phyloP scores from a whole-genome alignment of 495 filamentous ascomycete genomes.

The Articulospora tetracladia region DNA sequence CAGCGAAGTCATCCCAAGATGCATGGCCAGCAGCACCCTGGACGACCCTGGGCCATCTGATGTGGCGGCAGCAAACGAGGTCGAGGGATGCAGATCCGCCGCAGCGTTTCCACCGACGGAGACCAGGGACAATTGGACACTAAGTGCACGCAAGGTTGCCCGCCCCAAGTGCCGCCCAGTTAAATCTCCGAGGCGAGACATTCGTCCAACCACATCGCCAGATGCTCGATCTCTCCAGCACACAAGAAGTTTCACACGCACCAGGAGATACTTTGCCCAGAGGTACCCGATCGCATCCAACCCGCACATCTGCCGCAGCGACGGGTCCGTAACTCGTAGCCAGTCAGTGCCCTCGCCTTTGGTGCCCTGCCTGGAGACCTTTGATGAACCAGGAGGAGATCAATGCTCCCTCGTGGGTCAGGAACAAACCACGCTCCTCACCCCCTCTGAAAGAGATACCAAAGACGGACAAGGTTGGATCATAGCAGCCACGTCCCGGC shows the following conservation, averaged over 20 bases:
- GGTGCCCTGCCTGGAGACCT: neutral
- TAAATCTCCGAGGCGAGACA: constrained; percentile 12
- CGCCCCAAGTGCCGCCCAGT: neutral
- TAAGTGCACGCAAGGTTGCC: neutral
- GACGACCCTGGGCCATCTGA: neutral
- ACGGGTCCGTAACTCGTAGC: neutral
- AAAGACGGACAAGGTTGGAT: neutral
- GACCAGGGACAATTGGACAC: neutral
- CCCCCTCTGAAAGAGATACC: neutral
- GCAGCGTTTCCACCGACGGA: neutral
- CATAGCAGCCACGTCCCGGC: neutral
- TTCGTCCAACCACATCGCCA: constrained; percentile 5
- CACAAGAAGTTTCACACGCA: constrained; percentile 12
- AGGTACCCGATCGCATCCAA: neutral
- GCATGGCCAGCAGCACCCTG: neutral
- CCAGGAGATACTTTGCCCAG: neutral
- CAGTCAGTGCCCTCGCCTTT: neutral
- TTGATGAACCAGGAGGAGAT: constrained; percentile 13
- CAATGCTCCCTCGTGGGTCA: constrained; percentile 5
- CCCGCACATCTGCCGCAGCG: neutral
- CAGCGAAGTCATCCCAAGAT: neutral
- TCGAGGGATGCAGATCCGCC: neutral
- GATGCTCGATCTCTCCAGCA: neutral
- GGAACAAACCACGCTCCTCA: neutral
- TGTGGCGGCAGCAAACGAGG: neutral